Evolutionary conservation across 768 basidiomycete genomes (phyloP).

Genomic region (Hygrophorus pudorinus): DNA sequence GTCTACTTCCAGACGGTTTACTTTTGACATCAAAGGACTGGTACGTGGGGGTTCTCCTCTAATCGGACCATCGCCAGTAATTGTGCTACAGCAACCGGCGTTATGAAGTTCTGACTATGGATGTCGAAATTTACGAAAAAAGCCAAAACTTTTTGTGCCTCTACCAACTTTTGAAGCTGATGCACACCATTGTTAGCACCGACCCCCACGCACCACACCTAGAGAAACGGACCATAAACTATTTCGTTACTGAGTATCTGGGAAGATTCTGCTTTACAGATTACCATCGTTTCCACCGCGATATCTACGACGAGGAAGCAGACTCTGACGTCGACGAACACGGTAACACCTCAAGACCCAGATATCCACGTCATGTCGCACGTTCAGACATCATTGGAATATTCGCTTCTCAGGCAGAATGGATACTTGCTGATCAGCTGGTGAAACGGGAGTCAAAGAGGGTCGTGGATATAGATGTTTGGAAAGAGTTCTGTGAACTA

Average conservation of each 20-base stretch:
- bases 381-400: constrained; percentile 38
- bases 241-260: constrained; percentile 37
- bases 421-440: constrained; percentile 45
- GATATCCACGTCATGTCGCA: constrained; percentile 38
- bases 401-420: constrained; percentile 48
- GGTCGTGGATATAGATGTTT: constrained; percentile 33
- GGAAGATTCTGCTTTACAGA: constrained; percentile 10
- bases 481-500: constrained; percentile 35
- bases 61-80: not conserved
- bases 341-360: constrained; percentile 20
- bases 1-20: constrained; percentile 1
- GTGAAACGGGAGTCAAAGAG: constrained; percentile 15
- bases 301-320: constrained; percentile 24
- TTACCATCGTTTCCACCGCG: constrained; percentile 20
- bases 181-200: constrained; percentile 31
- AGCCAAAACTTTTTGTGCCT: constrained; percentile 43
- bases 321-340: constrained; percentile 21
- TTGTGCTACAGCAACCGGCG: constrained; percentile 24
- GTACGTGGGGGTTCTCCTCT: constrained; percentile 5
- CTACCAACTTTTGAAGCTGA: constrained; percentile 36
- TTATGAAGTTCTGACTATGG: constrained; percentile 38
- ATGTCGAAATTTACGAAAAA: constrained; percentile 28
- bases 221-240: constrained; percentile 35
- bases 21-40: constrained; percentile 11
- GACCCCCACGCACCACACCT: constrained; percentile 23